phyloP scores from a whole-genome alignment of 441 rosid genomes.

The Pelargonium myrrhifolium region DNA sequence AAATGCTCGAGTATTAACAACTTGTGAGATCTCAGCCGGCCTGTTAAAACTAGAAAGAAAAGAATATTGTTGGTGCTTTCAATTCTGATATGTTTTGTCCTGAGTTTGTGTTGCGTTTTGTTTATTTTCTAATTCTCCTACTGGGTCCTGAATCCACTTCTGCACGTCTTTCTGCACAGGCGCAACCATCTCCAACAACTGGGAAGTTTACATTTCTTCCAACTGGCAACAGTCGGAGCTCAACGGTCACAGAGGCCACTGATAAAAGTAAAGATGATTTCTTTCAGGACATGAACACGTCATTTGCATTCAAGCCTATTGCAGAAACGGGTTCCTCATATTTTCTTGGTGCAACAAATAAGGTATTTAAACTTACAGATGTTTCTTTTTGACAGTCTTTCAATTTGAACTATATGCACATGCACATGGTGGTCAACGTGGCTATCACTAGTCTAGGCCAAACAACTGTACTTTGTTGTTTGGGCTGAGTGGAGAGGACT shows the following conservation, averaged over 20 bases:
- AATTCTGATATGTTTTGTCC: background rate
- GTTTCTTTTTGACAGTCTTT: too few species aligned
- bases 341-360: constrained; percentile 39
- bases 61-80: too few species aligned
- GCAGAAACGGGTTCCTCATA: constrained; percentile 45
- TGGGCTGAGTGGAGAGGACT: background rate
- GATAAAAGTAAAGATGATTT: constrained; percentile 53
- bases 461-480: background rate
- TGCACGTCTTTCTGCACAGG: constrained; percentile 39
- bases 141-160: constrained; percentile 7
- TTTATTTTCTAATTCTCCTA: background rate
- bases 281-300: constrained; percentile 46
- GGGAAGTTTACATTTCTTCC: constrained; percentile 69
- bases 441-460: background rate
- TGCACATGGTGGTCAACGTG: background rate
- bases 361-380: constrained; percentile 26
- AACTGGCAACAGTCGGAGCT: constrained; percentile 32
- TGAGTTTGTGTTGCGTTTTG: background rate
- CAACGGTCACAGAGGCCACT: constrained; percentile 26
- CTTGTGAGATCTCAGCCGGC: background rate
- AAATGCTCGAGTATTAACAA: background rate
- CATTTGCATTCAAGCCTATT: constrained; percentile 71
- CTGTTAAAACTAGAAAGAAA: background rate
- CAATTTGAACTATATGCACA: background rate
- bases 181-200: constrained; percentile 94